These are phyloP conservation scores for Bretschneidera sinensis DNA, from an alignment of 345 rosid species.

Conservation along the genomic window DNA sequence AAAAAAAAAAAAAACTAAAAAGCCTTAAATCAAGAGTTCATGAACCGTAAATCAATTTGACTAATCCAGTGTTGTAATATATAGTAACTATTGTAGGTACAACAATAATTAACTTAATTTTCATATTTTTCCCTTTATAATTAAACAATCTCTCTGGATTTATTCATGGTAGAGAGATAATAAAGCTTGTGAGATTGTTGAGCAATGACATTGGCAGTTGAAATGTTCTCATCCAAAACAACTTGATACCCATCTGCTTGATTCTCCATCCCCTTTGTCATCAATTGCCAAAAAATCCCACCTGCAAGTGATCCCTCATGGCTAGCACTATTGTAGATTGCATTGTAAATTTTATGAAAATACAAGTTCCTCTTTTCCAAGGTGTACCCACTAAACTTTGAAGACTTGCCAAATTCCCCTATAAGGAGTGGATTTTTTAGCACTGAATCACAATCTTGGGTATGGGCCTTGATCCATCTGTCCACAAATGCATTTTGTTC, in stretches of 20 bases:
- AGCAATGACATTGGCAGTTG: constrained; percentile 50
- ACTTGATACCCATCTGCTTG: constrained; percentile 62
- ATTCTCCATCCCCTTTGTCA: constrained; percentile 38
- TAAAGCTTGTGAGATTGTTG: constrained; percentile 46
- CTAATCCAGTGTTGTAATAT: no score
- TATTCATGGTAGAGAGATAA: neutral
- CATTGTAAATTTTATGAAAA: constrained; percentile 36
- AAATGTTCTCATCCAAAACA: constrained; percentile 44
- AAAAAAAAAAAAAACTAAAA: no score
- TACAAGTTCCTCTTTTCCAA: constrained; percentile 41
- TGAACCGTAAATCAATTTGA: no score
- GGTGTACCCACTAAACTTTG: constrained; percentile 40
- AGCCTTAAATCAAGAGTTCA: no score
- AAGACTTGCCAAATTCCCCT: constrained; percentile 62
- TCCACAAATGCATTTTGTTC: constrained; percentile 38
- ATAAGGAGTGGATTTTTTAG: constrained; percentile 56
- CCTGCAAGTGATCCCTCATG: constrained; percentile 46
- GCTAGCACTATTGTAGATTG: constrained; percentile 41
- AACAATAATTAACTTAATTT: no score
- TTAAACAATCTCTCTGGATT: neutral
- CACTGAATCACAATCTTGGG: constrained; percentile 33
- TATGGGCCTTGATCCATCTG: constrained; percentile 47
- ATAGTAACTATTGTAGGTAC: no score
- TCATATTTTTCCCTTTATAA: no score
- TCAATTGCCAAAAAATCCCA: constrained; percentile 71